A percentile compares a stretch with the other conserved stretches of the same genome.
These are phyloP conservation scores for Echium plantagineum DNA, from an alignment of 257 asterid species.

Conservation along the genomic window DNA sequence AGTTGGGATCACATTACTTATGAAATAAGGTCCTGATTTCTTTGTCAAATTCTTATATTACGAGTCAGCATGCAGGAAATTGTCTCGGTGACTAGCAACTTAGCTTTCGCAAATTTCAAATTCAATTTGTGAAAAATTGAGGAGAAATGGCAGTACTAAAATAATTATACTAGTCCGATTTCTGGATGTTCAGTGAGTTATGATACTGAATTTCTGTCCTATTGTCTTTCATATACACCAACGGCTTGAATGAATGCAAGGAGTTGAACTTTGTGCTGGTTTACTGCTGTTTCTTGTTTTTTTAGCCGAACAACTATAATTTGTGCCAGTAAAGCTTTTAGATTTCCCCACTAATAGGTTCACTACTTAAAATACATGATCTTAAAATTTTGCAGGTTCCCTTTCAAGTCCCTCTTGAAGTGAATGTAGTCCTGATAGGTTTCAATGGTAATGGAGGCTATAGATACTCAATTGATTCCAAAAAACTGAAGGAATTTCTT, in stretches of 20 bases:
- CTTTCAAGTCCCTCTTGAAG: conserved; percentile 98
- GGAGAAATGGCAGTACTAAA: not conserved
- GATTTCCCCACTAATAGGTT: too few species aligned
- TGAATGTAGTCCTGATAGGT: conserved; percentile 85
- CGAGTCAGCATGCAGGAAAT: not conserved
- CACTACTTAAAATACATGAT: conserved; percentile 7
- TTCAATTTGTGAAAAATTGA: not conserved
- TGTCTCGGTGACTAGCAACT: not conserved
- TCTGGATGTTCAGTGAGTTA: not conserved
- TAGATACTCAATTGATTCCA: conserved; percentile 67
- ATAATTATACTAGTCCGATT: not conserved
- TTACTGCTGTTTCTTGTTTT: not conserved
- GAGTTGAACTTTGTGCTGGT: not conserved
- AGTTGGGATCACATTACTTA: not conserved
- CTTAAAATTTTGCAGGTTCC: conserved; percentile 59
- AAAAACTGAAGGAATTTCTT: conserved; percentile 78
- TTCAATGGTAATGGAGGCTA: conserved; percentile 90
- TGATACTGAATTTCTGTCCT: too few species aligned
- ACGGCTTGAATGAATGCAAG: too few species aligned
- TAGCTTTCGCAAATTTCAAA: not conserved
- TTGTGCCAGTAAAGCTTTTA: conserved; percentile 2
- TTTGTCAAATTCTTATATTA: too few species aligned
- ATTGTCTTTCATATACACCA: too few species aligned
- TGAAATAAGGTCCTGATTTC: not conserved
- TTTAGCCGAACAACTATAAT: not conserved